These are phyloP conservation scores for Helenozyma baotianmanensis DNA, from an alignment of 805 yeast genomes.

Conservation along the genomic window DNA sequence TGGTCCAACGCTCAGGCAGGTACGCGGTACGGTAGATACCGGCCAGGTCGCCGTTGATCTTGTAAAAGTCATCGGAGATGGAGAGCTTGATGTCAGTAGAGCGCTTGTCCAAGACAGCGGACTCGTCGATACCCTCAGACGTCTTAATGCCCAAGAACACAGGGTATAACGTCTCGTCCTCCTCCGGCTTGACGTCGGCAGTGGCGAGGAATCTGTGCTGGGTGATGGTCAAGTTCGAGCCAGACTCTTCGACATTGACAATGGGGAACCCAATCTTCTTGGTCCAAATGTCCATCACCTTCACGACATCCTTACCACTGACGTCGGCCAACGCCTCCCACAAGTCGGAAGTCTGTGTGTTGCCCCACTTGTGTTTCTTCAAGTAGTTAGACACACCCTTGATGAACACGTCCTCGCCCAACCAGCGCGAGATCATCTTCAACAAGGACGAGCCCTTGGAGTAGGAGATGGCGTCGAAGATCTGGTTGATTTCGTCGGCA, in stretches of 20 bases:
- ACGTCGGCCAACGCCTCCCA: constrained; percentile 71
- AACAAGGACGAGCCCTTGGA: constrained; percentile 75
- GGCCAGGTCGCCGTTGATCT: constrained; percentile 67
- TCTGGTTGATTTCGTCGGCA: constrained; percentile 78
- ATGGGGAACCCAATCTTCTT: constrained; percentile 76
- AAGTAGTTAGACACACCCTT: constrained; percentile 77
- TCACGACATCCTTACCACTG: constrained; percentile 66
- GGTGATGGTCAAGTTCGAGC: constrained; percentile 48
- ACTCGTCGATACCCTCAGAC: constrained; percentile 54
- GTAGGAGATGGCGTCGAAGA: constrained; percentile 81
- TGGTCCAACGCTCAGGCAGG: constrained; percentile 62
- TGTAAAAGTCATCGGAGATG: constrained; percentile 48
- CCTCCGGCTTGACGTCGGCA: constrained; percentile 73
- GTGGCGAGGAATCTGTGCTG: constrained; percentile 75
- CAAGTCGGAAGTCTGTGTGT: constrained; percentile 70
- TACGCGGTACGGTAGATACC: constrained; percentile 77
- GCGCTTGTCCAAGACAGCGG: constrained; percentile 47
- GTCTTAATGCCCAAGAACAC: constrained; percentile 66
- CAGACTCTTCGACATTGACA: constrained; percentile 49
- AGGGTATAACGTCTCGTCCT: constrained; percentile 64
- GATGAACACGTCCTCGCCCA: constrained; percentile 72
- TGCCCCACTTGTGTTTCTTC: constrained; percentile 71
- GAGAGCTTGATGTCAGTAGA: constrained; percentile 38
- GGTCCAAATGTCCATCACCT: constrained; percentile 79
- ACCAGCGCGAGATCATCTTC: constrained; percentile 76